Evolutionary conservation across 495 filamentous ascomycete genomes (phyloP).

Genomic region (Tuber indicum): DNA sequence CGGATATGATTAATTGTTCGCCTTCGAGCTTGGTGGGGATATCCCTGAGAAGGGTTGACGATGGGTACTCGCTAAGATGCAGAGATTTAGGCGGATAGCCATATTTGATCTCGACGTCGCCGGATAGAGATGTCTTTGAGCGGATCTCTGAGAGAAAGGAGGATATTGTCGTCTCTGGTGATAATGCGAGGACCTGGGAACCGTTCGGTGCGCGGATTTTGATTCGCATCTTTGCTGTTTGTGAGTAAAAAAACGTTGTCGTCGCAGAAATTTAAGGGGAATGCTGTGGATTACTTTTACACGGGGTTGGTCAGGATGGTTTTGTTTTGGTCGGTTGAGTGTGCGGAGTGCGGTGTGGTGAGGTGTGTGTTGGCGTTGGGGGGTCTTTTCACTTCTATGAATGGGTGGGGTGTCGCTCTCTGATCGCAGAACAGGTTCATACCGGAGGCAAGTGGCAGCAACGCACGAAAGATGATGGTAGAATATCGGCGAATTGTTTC

Average conservation of each 20-base stretch:
- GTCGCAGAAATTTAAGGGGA: background rate
- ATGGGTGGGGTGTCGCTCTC: background rate
- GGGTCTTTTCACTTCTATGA: background rate
- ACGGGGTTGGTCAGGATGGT: background rate
- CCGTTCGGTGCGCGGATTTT: conserved; percentile 37
- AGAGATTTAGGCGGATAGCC: conserved; percentile 77
- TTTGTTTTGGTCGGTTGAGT: background rate
- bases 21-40: conserved; percentile 66
- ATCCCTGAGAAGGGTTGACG: conserved; percentile 49
- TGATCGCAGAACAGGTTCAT: background rate
- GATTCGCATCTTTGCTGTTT: conserved; percentile 30
- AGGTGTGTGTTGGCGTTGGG: background rate
- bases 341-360: background rate
- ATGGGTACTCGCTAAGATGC: conserved; percentile 50
- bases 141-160: conserved; percentile 34
- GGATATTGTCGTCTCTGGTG: conserved; percentile 28
- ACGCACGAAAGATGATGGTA: background rate
- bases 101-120: conserved; percentile 68
- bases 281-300: background rate
- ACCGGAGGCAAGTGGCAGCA: background rate
- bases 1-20: conserved; percentile 68
- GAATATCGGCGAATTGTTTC: background rate
- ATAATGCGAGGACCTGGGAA: conserved; percentile 36
- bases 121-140: conserved; percentile 36
- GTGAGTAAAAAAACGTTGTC: background rate